Evolutionary conservation across 768 basidiomycete genomes (phyloP).

Genomic region (Vararia minispora): DNA sequence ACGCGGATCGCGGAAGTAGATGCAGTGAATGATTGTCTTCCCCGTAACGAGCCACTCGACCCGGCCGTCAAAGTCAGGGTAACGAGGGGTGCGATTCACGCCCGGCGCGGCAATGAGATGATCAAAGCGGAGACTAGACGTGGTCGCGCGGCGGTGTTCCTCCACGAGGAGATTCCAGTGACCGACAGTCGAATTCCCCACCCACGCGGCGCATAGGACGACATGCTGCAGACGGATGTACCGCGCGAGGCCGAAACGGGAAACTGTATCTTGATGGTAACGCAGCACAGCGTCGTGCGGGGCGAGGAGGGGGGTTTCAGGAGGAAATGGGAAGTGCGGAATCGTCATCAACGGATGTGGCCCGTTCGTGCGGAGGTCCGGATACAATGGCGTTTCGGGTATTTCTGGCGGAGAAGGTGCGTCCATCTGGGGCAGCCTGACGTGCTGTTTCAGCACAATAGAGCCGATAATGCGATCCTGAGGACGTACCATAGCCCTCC

Average conservation of each 20-base stretch:
- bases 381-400: constrained; percentile 46
- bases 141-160: no score
- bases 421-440: constrained; percentile 25
- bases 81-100: constrained; percentile 40
- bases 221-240: constrained; percentile 33
- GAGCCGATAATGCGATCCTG: neutral
- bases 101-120: constrained; percentile 47
- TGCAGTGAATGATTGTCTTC: constrained; percentile 39
- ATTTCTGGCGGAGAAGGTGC: constrained; percentile 31
- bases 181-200: no score
- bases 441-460: neutral
- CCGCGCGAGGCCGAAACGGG: constrained; percentile 26
- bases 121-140: constrained; percentile 31
- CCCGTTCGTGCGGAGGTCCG: constrained; percentile 42
- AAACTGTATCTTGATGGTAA: constrained; percentile 36
- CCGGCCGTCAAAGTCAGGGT: constrained; percentile 34
- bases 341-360: constrained; percentile 46
- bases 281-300: constrained; percentile 31
- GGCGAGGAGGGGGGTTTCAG: constrained; percentile 39
- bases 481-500: constrained; percentile 42
- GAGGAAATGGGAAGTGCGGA: constrained; percentile 41
- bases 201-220: constrained; percentile 33
- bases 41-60: constrained; percentile 32
- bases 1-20: constrained; percentile 40
- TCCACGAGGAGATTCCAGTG: constrained; percentile 34